These are phyloP conservation scores for Quercus phellos DNA, from an alignment of 331 rosid genomes.

Conservation along the genomic window DNA sequence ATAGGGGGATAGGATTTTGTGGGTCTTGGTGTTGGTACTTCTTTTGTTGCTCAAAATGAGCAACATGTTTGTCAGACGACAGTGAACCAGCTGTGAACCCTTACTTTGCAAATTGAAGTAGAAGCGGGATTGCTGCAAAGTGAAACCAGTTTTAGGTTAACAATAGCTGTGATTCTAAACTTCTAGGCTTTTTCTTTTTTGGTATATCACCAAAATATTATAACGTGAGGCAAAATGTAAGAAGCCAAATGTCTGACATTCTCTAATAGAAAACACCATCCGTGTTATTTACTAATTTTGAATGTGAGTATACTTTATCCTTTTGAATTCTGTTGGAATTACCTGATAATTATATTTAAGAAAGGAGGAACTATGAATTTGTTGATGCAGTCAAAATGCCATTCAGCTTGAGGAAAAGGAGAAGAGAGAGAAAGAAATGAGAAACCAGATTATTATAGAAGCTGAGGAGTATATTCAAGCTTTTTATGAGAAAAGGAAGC, in stretches of 20 bases:
- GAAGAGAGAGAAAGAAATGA: slow-evolving; percentile 82
- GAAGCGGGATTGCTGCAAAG: not conserved
- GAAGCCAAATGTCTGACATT: not conserved
- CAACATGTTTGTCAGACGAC: not conserved
- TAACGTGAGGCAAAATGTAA: not conserved
- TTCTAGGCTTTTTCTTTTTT: not conserved
- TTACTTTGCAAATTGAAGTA: not conserved
- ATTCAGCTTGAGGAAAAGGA: slow-evolving; percentile 86
- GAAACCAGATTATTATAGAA: slow-evolving; percentile 85
- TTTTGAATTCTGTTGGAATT: slow-evolving; percentile 12
- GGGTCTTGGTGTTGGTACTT: not conserved
- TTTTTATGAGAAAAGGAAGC: slow-evolving; percentile 94
- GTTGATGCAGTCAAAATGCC: slow-evolving; percentile 73
- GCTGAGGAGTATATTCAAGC: slow-evolving; percentile 79
- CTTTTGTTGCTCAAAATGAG: not conserved
- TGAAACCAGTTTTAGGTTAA: not conserved
- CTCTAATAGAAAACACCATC: not conserved
- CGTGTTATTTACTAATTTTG: not conserved
- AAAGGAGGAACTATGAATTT: slow-evolving; percentile 19
- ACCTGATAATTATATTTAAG: slow-evolving; percentile 13
- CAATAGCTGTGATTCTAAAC: not conserved
- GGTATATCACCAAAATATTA: not conserved
- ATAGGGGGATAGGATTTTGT: not conserved
- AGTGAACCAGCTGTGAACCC: no score
- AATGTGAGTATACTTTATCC: not conserved